A percentile compares a stretch with the other conserved stretches of the same genome.
Conservation (phyloP, 768 basidiomycete genomes). For the Agaricus sinodeliciosus region DNA sequence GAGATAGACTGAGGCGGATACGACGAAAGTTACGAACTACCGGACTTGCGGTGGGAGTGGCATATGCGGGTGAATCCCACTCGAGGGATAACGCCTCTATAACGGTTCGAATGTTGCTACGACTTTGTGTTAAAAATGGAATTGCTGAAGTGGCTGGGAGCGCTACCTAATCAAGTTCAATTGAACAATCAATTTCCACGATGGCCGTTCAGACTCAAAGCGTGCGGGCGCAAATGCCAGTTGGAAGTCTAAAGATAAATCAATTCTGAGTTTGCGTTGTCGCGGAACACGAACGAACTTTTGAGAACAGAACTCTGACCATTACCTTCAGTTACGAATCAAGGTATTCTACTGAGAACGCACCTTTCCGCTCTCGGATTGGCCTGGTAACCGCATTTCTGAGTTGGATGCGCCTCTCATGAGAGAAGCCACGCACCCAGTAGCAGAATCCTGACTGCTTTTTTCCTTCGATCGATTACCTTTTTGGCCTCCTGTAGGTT, state of each 20-base stretch:
- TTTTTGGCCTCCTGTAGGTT: conserved; percentile 37
- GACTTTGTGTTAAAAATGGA: neutral
- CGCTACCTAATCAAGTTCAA: conserved; percentile 60
- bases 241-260: conserved; percentile 49
- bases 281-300: conserved; percentile 22
- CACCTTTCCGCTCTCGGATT: conserved; percentile 56
- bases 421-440: conserved; percentile 31
- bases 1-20: conserved; percentile 29
- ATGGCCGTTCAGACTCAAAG: conserved; percentile 48
- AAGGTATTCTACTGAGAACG: conserved; percentile 1
- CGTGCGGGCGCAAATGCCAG: conserved; percentile 55
- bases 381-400: conserved; percentile 28
- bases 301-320: conserved; percentile 42
- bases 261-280: neutral
- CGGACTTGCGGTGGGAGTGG: conserved; percentile 13
- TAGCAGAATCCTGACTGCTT: conserved; percentile 48
- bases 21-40: conserved; percentile 23
- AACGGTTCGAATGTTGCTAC: conserved; percentile 52
- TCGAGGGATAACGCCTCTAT: conserved; percentile 48
- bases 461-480: conserved; percentile 40
- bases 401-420: neutral
- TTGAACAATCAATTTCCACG: conserved; percentile 63
- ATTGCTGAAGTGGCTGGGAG: neutral
- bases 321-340: neutral
- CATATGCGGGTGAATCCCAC: conserved; percentile 21